Conservation (phyloP, 148 eudicot genomes). For the Tetragonia tetragonoides region DNA sequence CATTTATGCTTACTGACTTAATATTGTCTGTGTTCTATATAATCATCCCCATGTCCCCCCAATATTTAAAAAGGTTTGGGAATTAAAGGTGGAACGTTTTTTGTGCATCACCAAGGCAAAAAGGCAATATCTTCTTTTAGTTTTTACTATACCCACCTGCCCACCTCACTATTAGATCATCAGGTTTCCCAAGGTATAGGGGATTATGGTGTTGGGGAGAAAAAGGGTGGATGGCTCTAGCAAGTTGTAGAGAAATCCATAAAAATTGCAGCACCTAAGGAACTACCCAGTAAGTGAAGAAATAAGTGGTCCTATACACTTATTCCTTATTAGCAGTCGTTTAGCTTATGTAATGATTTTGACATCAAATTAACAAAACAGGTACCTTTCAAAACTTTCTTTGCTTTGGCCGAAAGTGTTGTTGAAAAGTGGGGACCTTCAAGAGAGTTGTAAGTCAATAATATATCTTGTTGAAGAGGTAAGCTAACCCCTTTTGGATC, state of each 20-base stretch:
- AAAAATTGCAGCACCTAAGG: neutral
- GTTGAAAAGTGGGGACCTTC: constrained; percentile 20
- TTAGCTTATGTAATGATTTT: constrained; percentile 12
- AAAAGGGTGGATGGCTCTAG: neutral
- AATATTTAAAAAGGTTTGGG: no score
- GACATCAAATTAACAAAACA: neutral
- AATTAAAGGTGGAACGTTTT: no score
- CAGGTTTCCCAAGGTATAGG: constrained; percentile 2
- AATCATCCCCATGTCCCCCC: neutral
- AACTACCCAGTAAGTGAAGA: neutral
- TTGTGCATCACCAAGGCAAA: neutral
- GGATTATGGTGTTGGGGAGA: neutral
- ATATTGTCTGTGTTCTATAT: constrained; percentile 7
- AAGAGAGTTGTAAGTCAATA: constrained; percentile 14
- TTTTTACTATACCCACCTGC: constrained; percentile 4
- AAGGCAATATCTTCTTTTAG: neutral
- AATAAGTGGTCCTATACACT: neutral
- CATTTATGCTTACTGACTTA: neutral
- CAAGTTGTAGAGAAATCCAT: neutral
- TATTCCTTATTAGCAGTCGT: neutral
- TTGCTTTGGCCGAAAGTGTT: constrained; percentile 26
- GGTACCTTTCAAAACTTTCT: neutral
- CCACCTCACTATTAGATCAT: constrained; percentile 11
- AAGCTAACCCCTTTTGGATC: constrained; percentile 10
- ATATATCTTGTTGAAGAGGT: constrained; percentile 10